Base-by-base conservation (phyloP, 331 rosid species). In the Phaseolus coccineus region DNA sequence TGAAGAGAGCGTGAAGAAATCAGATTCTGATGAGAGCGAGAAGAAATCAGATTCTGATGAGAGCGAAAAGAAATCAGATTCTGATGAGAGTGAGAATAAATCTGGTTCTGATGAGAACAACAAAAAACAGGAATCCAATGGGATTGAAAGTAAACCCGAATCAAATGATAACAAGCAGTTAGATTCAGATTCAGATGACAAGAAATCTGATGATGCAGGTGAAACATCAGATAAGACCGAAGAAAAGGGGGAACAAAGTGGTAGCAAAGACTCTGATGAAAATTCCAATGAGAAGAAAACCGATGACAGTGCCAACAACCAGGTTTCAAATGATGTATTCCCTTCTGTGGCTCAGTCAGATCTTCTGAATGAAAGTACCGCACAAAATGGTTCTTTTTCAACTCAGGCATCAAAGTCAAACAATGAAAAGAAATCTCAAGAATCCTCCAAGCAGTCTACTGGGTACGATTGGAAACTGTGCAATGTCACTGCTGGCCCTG, bases 321-420 rank as follows among this genome's bases (percentile, higher is more conserved):
- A 70, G 83, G 70, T 65, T 80, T 81, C 90, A 68, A 77, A 61
- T 16, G 97, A 93, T 84, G 92, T 83, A 30, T 89, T 73, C 80
- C 96, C 97, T 53, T 89, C 99, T 10, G 92, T 87, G 42, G 93
- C 93, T 73, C 99, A 91, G 90, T 83, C 97, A 28, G 99, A 96
- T 81, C 92, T 93, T 84, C 73, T 85, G 84, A 96, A 88, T 61
- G 99, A 96, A 85, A 91, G 76, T 73, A 67, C 89, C 44, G 77
- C 91, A 44, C 90, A 88, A 81, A 82, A 62, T 62, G 87, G 96
- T 30, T 84, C 97, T 57, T 96, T 84, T 82, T 59, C 90, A 71
- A 96, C 97, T 81, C 99, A 96, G 80, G 91, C 92, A 1, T 46
- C 91, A 22, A 97, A 93, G 85, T 96, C 99, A 66, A 91, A 90